phyloP scores from a whole-genome alignment of 1,139 yeast species.

The Yamadazyma triangularis region DNA sequence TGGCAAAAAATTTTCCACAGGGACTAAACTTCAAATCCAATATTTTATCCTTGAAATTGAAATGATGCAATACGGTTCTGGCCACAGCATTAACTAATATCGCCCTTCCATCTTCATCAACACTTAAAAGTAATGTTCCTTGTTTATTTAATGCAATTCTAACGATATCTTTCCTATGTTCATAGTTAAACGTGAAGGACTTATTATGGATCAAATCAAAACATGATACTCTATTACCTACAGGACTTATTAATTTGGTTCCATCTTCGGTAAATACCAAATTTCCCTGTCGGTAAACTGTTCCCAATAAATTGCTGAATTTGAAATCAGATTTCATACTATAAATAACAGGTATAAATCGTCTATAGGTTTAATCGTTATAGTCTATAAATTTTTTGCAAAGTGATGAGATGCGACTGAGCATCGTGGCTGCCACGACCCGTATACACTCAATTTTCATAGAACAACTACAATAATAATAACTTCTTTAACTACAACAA shows the following conservation, averaged over 20 bases:
- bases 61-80: constrained; percentile 88
- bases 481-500: no score
- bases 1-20: constrained; percentile 82
- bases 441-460: no score
- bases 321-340: constrained; percentile 45
- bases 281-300: constrained; percentile 91
- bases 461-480: no score
- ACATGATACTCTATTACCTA: constrained; percentile 87
- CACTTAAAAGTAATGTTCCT: constrained; percentile 74
- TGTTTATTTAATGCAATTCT: constrained; percentile 80
- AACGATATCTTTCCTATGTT: constrained; percentile 82
- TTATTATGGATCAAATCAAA: constrained; percentile 82
- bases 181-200: constrained; percentile 87
- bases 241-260: constrained; percentile 77
- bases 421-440: constrained; percentile 1
- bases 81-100: constrained; percentile 81
- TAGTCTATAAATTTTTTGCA: constrained; percentile 3
- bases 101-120: constrained; percentile 92
- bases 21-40: constrained; percentile 79
- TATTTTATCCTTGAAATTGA: constrained; percentile 83
- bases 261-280: constrained; percentile 85
- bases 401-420: constrained; percentile 8
- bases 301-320: constrained; percentile 86
- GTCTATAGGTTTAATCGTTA: no score
- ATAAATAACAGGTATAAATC: no score